These are phyloP conservation scores for Linum lewisii DNA, from an alignment of 345 rosid species.

Conservation along the genomic window DNA sequence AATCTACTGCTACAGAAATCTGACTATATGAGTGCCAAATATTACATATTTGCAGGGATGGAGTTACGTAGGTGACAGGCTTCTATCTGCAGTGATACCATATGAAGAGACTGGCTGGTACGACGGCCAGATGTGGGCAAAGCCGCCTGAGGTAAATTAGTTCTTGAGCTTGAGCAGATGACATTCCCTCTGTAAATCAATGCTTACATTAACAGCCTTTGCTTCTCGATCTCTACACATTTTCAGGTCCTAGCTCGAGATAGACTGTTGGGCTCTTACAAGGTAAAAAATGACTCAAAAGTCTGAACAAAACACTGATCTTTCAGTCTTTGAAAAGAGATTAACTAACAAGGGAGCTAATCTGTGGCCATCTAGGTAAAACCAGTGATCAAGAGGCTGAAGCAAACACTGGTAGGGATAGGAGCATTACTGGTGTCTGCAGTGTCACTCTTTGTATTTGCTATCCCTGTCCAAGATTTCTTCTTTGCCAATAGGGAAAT, in stretches of 20 bases:
- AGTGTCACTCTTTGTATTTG: slow-evolving; percentile 52
- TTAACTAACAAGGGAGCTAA: slow-evolving; percentile 2
- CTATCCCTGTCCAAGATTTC: slow-evolving; percentile 76
- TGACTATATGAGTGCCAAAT: slow-evolving; percentile 1
- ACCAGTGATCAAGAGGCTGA: slow-evolving; percentile 79
- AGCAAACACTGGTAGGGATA: slow-evolving; percentile 75
- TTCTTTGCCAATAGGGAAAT: slow-evolving; percentile 30
- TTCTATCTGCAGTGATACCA: slow-evolving; percentile 86
- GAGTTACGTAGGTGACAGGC: slow-evolving; percentile 94
- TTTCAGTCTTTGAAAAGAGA: neutral
- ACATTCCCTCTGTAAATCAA: neutral
- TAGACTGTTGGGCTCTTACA: slow-evolving; percentile 80
- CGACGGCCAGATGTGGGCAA: slow-evolving; percentile 97
- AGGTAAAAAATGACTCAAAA: slow-evolving; percentile 35
- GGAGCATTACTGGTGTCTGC: slow-evolving; percentile 74
- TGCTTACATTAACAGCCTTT: no score
- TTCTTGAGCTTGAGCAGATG: neutral
- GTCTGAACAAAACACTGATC: neutral
- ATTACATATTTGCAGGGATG: slow-evolving; percentile 55
- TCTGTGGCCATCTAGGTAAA: slow-evolving; percentile 44
- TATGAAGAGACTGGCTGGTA: slow-evolving; percentile 99
- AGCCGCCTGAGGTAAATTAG: slow-evolving; percentile 94
- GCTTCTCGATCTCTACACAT: slow-evolving; percentile 11
- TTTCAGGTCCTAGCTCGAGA: slow-evolving; percentile 87
- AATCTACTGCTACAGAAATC: neutral